Evolutionary conservation across 345 rosid species (phyloP), one percentile per base, ranked within the genome.

Genomic region (Odontarrhena argentea): DNA sequence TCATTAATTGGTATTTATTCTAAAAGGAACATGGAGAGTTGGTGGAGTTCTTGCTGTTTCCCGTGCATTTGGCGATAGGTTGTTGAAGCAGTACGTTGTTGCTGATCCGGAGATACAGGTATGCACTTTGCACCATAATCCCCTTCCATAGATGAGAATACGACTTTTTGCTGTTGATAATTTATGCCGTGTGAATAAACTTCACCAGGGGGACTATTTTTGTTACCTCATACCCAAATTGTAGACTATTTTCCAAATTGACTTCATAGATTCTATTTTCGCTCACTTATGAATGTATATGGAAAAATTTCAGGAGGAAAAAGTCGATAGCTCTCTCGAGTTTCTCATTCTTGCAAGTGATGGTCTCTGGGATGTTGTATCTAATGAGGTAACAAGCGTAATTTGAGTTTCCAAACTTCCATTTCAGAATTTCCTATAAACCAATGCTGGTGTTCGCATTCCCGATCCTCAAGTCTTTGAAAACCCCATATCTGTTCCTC

Each of bases 41-140:
- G 99, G 96, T 53, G 99, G 99, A 14, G 99, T 94, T 51, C 99
- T 94, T 76, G 99, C 99, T 14, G 97, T 94, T 71, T 94, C 99
- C 61, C 99, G 99, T 65, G 99, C 99, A 60, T 94, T 94, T 86
- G 99, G 99, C 55, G 99, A 91, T 77, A 79, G 93, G 74, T 87
- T 87, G 64, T 76, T 94, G 84, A 94, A 94, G 90, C 99, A 88
- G 79, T 94, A 87, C 67, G 99, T 94, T 69, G 99, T 94, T 78
- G 96, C 99, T 69, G 99, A 94, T 77, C 99, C 99, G 38, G 99
- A 94, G 82, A 94, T 91, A 80, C 96, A 85, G 93, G 93, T 89
- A 76, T 59, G 24, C 38, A 55, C 57, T 73, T 68, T 13, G 10
- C 40, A 3, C 26, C 25, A 56, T 18, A 40, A 41, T 32, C 37